Base-by-base conservation (phyloP, 371 early-diverging fungal species). In the Mortierella sp. region DNA sequence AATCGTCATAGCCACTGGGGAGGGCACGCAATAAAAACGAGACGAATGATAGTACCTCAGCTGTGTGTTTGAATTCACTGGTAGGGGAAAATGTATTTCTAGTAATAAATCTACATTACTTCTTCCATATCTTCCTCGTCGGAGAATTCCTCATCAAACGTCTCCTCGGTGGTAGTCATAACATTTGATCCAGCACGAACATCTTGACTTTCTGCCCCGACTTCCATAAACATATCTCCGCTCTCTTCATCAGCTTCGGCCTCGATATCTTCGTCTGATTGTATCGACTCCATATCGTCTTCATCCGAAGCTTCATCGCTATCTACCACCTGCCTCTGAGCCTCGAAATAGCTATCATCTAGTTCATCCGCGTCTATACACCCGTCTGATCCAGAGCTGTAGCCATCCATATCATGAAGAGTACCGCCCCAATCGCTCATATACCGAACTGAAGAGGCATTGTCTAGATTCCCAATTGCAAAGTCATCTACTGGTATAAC, bases 341-440 rank as follows among this genome's bases (percentile, higher is more conserved):
- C 36, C 47, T 70, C 70, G 40, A 70, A 69, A 48, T 70, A 76
- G 19, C 38, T 47, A 28, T 70, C 70, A 40, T 70, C 70, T n/a
- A 66, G 58, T 21, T 65, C 67, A 24, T 43, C 69, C 15, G 22
- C 16, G 36, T 47, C 64, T 8, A 62, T 64, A 32, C 38, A 65
- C 13, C 58, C 74, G 33, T 67, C 67, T 13, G 21, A 32, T 38
- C 43, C 67, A 0, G 70, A 70, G n/a, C 40, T 65, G 36, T 70
- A 67, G 41, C 69, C 73, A 0, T 68, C 72, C n/a, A 48, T 19
- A 21, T 69, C 69, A 21, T 59, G 62, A 43, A 72, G 10, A 13
- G 60, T 19, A 2, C 79, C 70, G 1, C 67, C 63, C 79, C 79
- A 79, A 19, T 79, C 79, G 40, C 58, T 66, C 74, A 79, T 63